Evolutionary conservation across 202 grass and related monocot species (phyloP).

Genomic region (Eragrostis tef): DNA sequence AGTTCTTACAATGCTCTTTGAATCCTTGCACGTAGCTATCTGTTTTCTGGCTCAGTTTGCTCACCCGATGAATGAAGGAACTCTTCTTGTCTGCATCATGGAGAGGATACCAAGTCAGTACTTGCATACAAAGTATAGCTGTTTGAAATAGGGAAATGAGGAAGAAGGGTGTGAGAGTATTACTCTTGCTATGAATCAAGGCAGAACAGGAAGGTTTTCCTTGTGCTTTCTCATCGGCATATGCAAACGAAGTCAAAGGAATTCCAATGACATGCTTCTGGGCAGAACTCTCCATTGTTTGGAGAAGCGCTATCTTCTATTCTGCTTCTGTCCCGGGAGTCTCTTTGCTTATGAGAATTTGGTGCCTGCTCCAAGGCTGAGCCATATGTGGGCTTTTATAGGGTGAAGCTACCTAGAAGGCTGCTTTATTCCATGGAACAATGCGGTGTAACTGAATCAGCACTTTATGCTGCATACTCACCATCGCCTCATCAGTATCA

Average conservation of each 20-base stretch:
- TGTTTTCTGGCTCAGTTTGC: slow-evolving; percentile 61
- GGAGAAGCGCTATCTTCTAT: slow-evolving; percentile 19
- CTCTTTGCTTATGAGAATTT: slow-evolving; percentile 42
- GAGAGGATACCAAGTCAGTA: slow-evolving; percentile 42
- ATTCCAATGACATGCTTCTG: slow-evolving; percentile 66
- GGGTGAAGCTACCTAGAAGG: slow-evolving; percentile 37
- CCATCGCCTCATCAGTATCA: slow-evolving; percentile 57
- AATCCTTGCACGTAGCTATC: slow-evolving; percentile 66
- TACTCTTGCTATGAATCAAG: slow-evolving; percentile 52
- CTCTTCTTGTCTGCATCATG: slow-evolving; percentile 56
- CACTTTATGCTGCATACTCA: slow-evolving; percentile 57
- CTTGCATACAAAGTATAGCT: slow-evolving; percentile 3
- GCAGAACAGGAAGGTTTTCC: slow-evolving; percentile 35
- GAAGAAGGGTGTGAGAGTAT: slow-evolving; percentile 40
- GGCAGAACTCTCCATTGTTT: slow-evolving; percentile 57
- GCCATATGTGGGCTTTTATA: slow-evolving; percentile 52
- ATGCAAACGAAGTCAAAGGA: slow-evolving; percentile 56
- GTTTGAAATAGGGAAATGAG: not conserved
- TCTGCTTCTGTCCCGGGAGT: slow-evolving; percentile 24
- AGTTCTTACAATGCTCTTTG: slow-evolving; percentile 68
- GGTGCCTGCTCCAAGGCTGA: slow-evolving; percentile 34
- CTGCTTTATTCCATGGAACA: slow-evolving; percentile 60
- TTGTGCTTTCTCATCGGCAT: slow-evolving; percentile 41
- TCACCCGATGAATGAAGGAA: slow-evolving; percentile 58
- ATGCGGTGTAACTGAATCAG: slow-evolving; percentile 56